Evolutionary conservation across 2,329 filamentous ascomycete genomes (phyloP).

Genomic region (Ceratocystis albifundus): DNA sequence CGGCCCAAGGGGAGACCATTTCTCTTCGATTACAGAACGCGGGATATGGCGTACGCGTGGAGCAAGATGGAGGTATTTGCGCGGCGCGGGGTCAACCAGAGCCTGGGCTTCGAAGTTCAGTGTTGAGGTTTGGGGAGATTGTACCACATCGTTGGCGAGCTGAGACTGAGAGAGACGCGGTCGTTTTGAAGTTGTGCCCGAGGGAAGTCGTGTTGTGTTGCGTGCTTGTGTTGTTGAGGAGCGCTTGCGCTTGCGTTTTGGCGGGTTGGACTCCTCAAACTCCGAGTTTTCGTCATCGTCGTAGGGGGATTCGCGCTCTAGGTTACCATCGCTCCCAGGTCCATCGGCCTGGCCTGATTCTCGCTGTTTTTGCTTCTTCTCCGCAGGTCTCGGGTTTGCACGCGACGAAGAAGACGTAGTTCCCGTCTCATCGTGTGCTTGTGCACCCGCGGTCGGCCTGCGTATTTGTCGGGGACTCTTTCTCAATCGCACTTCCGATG

Average conservation of each 20-base stretch:
- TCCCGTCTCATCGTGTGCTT: neutral
- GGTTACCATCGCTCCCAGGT: too few species aligned
- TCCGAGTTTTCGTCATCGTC: neutral
- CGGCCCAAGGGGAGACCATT: slow-evolving; percentile 50
- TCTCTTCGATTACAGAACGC: slow-evolving; percentile 51
- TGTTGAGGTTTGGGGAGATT: neutral
- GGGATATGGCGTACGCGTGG: slow-evolving; percentile 44
- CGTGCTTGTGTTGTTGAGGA: neutral
- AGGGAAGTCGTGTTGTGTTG: neutral
- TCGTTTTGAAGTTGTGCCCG: neutral
- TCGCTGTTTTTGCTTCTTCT: neutral
- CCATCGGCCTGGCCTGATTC: neutral
- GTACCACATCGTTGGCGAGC: neutral
- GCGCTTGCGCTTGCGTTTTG: slow-evolving; percentile 6
- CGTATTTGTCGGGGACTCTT: neutral
- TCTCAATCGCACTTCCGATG: neutral
- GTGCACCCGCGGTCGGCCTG: too few species aligned
- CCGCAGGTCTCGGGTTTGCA: neutral
- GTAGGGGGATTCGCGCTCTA: neutral
- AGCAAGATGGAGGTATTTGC: slow-evolving; percentile 37
- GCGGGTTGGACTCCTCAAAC: neutral
- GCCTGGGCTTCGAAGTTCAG: slow-evolving; percentile 20
- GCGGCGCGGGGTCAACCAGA: slow-evolving; percentile 29
- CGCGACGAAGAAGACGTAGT: slow-evolving; percentile 1
- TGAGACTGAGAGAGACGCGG: neutral